phyloP scores from a whole-genome alignment of 495 filamentous ascomycete genomes.

The Thozetella sp. region DNA sequence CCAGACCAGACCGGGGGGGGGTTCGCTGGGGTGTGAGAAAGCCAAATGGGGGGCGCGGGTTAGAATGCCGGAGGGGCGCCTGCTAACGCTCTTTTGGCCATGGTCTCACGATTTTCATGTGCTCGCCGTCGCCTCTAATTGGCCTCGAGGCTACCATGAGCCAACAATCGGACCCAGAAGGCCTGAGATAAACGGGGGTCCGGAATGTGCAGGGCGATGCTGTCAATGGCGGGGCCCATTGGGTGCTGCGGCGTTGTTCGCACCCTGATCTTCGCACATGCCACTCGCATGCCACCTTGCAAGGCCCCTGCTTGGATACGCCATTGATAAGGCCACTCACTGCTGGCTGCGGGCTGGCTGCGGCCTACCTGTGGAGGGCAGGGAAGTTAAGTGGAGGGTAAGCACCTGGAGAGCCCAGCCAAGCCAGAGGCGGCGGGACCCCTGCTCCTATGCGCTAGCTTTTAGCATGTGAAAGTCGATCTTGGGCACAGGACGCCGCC shows the following conservation, averaged over 20 bases:
- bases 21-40: too few relatives aligned
- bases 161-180: background rate
- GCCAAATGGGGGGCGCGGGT: too few relatives aligned
- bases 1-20: too few relatives aligned
- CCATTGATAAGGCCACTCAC: background rate
- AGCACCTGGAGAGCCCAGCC: too few relatives aligned
- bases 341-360: background rate
- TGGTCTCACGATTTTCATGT: background rate
- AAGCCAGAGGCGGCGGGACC: background rate
- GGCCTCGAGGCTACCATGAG: background rate
- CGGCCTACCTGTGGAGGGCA: background rate
- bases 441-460: background rate
- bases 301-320: background rate
- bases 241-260: background rate
- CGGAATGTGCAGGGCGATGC: background rate
- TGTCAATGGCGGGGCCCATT: background rate
- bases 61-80: too few relatives aligned
- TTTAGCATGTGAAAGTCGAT: conserved; percentile 3
- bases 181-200: conserved; percentile 1
- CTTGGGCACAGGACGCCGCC: too few relatives aligned
- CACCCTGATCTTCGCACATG: conserved; percentile 2
- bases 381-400: too few relatives aligned
- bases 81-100: background rate
- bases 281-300: too few relatives aligned
- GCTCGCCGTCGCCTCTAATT: background rate